Conservation (phyloP, 495 filamentous ascomycete genomes). For the Penicillium cinerascens region DNA sequence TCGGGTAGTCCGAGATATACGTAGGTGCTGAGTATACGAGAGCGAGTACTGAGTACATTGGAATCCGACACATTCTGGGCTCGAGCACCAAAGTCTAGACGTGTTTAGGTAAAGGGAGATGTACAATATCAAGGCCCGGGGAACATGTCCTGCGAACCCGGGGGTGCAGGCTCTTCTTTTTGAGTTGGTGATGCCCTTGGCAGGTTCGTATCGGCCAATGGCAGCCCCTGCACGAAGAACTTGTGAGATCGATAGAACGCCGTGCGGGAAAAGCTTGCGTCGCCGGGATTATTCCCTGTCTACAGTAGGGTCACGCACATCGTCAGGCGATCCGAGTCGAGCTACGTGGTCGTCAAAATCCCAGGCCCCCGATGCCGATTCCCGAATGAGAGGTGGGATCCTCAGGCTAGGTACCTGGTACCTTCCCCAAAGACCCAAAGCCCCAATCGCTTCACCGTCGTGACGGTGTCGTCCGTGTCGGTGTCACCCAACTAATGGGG, state of each 20-base stretch:
- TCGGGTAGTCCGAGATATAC: constrained; percentile 1
- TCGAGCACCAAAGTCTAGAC: neutral
- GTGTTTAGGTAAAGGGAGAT: neutral
- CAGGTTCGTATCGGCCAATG: neutral
- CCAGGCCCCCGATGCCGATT: neutral
- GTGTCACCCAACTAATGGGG: neutral
- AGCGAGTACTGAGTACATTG: constrained; percentile 3
- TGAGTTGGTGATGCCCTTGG: constrained; percentile 1
- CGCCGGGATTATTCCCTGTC: constrained; percentile 13
- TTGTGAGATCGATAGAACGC: constrained; percentile 2
- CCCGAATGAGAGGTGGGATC: neutral
- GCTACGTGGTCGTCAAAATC: neutral
- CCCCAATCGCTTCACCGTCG: neutral
- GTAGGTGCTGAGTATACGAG: constrained; percentile 5
- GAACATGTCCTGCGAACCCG: neutral
- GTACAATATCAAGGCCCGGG: neutral
- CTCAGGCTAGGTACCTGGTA: neutral
- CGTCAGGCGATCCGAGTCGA: constrained; percentile 7
- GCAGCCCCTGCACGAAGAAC: neutral
- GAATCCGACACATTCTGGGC: neutral
- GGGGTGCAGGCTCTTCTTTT: neutral
- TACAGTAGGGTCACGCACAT: neutral
- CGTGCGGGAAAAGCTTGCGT: neutral
- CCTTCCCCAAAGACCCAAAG: neutral
- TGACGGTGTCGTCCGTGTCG: neutral